Conservation (phyloP, 2,329 filamentous ascomycete species). For the Paracoccidioides lutzii region DNA sequence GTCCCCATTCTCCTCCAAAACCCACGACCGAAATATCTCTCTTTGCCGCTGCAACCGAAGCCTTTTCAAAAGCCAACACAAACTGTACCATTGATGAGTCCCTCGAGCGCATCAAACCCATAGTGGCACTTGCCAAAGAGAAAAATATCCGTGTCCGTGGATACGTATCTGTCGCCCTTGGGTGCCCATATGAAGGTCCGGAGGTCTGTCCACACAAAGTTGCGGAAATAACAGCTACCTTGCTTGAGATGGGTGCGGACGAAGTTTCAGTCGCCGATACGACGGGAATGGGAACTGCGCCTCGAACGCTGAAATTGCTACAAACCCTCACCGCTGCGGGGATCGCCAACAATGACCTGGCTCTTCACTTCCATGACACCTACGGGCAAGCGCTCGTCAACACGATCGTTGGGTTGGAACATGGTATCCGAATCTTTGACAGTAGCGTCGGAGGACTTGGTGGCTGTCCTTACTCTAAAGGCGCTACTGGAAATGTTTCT, state of each 20-base stretch:
- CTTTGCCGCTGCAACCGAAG: conserved; percentile 52
- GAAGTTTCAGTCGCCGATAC: conserved; percentile 55
- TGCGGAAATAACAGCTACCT: conserved; percentile 45
- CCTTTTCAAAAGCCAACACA: conserved; percentile 53
- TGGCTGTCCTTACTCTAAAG: conserved; percentile 52
- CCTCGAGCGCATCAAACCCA: conserved; percentile 44
- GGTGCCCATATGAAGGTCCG: conserved; percentile 54
- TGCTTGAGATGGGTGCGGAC: conserved; percentile 53
- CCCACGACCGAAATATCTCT: conserved; percentile 46
- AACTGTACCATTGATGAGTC: conserved; percentile 53
- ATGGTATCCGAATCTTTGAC: conserved; percentile 52
- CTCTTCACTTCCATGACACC: conserved; percentile 55
- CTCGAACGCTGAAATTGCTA: conserved; percentile 45
- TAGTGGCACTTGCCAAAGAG: conserved; percentile 44
- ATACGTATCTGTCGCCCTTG: conserved; percentile 52
- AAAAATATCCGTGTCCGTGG: conserved; percentile 47
- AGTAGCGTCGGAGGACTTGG: conserved; percentile 51
- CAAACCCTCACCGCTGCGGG: conserved; percentile 47
- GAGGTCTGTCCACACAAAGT: conserved; percentile 48
- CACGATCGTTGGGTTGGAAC: conserved; percentile 48
- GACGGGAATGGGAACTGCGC: conserved; percentile 54
- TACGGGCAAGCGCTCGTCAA: conserved; percentile 54
- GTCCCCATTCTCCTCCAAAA: conserved; percentile 18
- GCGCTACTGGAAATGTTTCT: conserved; percentile 52
- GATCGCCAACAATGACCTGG: conserved; percentile 46